A percentile compares a stretch with the other conserved stretches of the same genome.
phyloP scores from a whole-genome alignment of 306 rosid genomes.

The Vicia faba region DNA sequence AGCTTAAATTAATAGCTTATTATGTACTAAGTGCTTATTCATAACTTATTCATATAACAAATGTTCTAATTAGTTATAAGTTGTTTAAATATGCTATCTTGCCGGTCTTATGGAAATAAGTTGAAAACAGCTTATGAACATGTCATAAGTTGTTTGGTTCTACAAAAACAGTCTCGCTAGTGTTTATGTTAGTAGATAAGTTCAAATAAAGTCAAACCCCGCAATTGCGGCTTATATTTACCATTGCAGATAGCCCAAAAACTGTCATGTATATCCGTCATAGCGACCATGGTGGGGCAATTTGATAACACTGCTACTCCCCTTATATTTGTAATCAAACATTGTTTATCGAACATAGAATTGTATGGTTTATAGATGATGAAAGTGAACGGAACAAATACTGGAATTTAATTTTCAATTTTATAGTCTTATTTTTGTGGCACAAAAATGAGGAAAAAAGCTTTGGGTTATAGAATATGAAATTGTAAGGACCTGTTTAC shows the following conservation, averaged over 20 bases:
- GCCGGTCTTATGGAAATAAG: not conserved
- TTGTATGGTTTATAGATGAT: not conserved
- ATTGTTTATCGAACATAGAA: conserved; percentile 1
- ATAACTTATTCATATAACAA: not conserved
- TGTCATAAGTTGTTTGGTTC: not conserved
- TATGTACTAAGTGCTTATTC: not conserved
- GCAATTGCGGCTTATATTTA: too few relatives aligned
- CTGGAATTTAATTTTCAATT: too few relatives aligned
- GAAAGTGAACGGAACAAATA: too few relatives aligned
- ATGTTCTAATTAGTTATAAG: not conserved
- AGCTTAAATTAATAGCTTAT: not conserved
- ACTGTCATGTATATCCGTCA: too few relatives aligned
- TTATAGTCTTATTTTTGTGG: too few relatives aligned
- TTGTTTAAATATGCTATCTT: not conserved
- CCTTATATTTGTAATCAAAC: conserved; percentile 12
- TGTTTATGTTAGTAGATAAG: not conserved
- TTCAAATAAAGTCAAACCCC: not conserved
- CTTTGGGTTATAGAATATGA: too few relatives aligned
- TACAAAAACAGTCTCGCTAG: not conserved
- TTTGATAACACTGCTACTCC: too few relatives aligned
- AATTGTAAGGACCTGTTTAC: too few relatives aligned
- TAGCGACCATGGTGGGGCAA: too few relatives aligned
- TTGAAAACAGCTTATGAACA: not conserved
- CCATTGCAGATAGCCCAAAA: too few relatives aligned
- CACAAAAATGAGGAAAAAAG: too few relatives aligned